Evolutionary conservation across 2,329 filamentous ascomycete species (phyloP), one percentile per base, ranked within the genome.

Genomic region (Colletotrichum chlorophyti): DNA sequence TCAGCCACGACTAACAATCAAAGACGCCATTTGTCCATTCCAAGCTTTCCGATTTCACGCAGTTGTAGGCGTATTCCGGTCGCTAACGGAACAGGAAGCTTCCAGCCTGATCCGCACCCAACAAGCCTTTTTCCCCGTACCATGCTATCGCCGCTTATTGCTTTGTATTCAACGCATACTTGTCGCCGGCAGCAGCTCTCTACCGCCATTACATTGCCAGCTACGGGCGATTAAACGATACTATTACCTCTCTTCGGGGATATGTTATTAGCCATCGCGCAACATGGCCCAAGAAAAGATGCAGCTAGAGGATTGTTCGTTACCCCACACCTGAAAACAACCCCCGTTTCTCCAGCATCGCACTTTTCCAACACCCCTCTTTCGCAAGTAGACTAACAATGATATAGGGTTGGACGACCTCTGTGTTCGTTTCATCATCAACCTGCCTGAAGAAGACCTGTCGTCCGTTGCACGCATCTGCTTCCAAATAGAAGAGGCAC

Each of bases 401-500:
- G 9, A 15, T 9, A 64, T 69, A 94, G 91, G 91, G 93, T 84
- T 98, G 79, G 94, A 98, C 87, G 94, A 98, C 78, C 85, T 98
- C 60, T 97, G 93, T 76, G 94, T 96, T 73, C 92, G 96, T 72
- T 99, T 99, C 77, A 94, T 99, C 71, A 92, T 98, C 75, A 98
- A 99, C 77, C 85, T 98, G 61, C 95, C 96, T 41, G 84, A 91
- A 64, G 92, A 95, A 75, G 95, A 99, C 75, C 85, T 98, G 42
- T 87, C 88, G 65, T 93, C 91, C 3, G 91, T 97, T 57, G 91
- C 93, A 71, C 90, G 95, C 70, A 95, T 99, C 76, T 98, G 94
- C 77, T 99, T 99, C 74, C 93, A 98, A 77, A 91, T 99, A 66
- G 95, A 99, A 76, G 96, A 99, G 77, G 95, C 95, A 68, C 96